Evolutionary conservation across 1,284 basidiomycete species (phyloP).

Genomic region (Boletus mariae): DNA sequence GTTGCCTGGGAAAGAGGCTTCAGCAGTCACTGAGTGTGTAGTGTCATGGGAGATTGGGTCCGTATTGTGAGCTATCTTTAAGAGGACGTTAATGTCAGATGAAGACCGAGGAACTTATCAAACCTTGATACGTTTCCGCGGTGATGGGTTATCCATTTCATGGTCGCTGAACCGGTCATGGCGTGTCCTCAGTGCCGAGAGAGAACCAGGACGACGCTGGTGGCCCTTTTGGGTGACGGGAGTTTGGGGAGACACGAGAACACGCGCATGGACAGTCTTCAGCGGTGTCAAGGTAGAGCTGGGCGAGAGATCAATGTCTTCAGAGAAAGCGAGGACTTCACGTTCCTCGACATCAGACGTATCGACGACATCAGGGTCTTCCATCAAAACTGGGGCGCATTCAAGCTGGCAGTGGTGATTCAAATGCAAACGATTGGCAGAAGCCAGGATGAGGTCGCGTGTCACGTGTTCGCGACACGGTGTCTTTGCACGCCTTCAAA

Average conservation of each 20-base stretch:
- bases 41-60: background rate
- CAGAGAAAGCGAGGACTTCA: constrained; percentile 35
- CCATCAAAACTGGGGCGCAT: constrained; percentile 19
- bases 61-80: constrained; percentile 19
- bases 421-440: no score
- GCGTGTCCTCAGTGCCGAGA: background rate
- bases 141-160: constrained; percentile 19
- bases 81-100: constrained; percentile 13
- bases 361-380: constrained; percentile 48
- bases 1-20: background rate
- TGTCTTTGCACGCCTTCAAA: no score
- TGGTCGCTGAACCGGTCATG: constrained; percentile 3
- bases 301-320: background rate
- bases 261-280: background rate
- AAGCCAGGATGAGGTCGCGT: background rate
- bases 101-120: background rate
- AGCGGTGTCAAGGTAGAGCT: background rate
- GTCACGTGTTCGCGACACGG: constrained; percentile 25
- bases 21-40: background rate
- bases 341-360: constrained; percentile 59
- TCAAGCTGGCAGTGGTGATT: background rate
- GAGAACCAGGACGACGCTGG: background rate
- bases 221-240: background rate
- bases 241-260: constrained; percentile 4
- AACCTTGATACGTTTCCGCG: constrained; percentile 33